A percentile compares a stretch with the other conserved stretches of the same genome.
Evolutionary conservation across 345 rosid genomes (phyloP).

Genomic region (Cardamine occulta): DNA sequence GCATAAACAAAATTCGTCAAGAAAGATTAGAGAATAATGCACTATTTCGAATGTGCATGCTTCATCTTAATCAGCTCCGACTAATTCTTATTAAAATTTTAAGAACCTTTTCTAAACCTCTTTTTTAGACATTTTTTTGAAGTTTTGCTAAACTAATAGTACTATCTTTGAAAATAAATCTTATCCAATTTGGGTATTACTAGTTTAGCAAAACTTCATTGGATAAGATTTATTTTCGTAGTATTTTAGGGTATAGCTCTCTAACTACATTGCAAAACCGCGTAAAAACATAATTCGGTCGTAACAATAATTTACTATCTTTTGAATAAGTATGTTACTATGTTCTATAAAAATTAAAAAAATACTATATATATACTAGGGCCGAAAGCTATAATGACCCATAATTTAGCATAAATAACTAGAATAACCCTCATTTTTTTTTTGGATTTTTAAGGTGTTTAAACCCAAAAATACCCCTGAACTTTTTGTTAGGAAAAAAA

Average conservation of each 20-base stretch:
- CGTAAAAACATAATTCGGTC: background rate
- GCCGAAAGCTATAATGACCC: too few species aligned
- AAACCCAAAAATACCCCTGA: too few species aligned
- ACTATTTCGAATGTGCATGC: background rate
- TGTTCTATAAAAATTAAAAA: background rate
- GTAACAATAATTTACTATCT: background rate
- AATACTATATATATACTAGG: background rate
- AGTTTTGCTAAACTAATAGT: too few species aligned
- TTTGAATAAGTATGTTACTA: background rate
- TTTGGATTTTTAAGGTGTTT: too few species aligned
- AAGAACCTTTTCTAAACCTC: background rate
- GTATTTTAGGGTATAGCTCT: background rate
- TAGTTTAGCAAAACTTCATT: too few species aligned
- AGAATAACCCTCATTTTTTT: too few species aligned
- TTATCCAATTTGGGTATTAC: too few species aligned
- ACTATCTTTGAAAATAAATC: too few species aligned
- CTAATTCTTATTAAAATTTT: background rate
- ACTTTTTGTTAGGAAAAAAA: too few species aligned
- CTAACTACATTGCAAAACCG: background rate
- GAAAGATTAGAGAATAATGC: background rate
- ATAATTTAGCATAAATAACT: too few species aligned
- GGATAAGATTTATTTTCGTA: background rate
- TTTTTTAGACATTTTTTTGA: background rate
- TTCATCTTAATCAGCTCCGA: background rate
- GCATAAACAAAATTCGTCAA: background rate